These are phyloP conservation scores for Nicotiana knightiana DNA, from an alignment of 257 asterid genomes.

Conservation along the genomic window DNA sequence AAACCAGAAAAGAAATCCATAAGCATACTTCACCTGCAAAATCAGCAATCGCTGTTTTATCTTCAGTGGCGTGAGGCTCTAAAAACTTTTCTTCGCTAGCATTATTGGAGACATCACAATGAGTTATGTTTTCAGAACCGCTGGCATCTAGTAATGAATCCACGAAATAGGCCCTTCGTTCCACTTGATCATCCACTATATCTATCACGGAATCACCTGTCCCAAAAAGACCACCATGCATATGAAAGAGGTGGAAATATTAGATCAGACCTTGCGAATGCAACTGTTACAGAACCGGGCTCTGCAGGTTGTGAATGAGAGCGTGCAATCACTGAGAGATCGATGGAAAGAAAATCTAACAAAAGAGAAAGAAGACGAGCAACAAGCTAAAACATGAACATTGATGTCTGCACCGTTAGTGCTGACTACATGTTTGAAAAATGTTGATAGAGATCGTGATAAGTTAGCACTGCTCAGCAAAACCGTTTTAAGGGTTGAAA, in stretches of 20 bases:
- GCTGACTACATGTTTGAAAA: background rate
- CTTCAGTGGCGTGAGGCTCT: conserved; percentile 28
- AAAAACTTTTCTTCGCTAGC: conserved; percentile 37
- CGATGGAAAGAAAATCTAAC: background rate
- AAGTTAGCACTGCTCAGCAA: background rate
- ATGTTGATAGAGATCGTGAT: too few species aligned
- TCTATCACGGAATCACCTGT: conserved; percentile 52
- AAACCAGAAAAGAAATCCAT: conserved; percentile 2
- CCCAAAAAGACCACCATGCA: background rate
- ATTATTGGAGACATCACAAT: conserved; percentile 28
- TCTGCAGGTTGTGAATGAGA: background rate
- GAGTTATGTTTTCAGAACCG: conserved; percentile 27
- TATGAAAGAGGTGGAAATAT: background rate
- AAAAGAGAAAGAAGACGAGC: background rate
- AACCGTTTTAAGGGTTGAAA: background rate
- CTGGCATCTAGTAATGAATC: conserved; percentile 54
- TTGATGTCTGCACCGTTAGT: background rate
- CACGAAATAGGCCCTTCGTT: conserved; percentile 78
- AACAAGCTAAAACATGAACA: background rate
- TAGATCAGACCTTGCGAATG: background rate
- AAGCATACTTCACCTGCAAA: conserved; percentile 24
- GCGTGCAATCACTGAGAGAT: conserved; percentile 1
- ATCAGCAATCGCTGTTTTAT: conserved; percentile 5
- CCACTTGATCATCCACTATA: conserved; percentile 43
- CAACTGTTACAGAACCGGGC: background rate